These are phyloP conservation scores for Xylariaceae sp. DNA, from an alignment of 2,329 filamentous ascomycete species.

Conservation along the genomic window DNA sequence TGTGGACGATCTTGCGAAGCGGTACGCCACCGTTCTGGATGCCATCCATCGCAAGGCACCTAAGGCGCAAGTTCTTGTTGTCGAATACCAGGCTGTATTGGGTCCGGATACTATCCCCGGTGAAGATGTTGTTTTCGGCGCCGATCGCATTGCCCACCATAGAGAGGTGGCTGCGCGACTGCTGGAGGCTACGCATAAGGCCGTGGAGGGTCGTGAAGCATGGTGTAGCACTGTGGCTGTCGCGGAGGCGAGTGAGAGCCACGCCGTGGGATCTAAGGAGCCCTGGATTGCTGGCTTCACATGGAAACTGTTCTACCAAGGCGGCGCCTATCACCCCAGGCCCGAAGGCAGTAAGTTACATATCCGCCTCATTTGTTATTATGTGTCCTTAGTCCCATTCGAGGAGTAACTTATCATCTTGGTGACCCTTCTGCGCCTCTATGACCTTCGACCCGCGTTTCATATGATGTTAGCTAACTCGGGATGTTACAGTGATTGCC, in stretches of 20 bases:
- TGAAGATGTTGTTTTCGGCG: constrained; percentile 27
- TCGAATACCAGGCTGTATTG: constrained; percentile 35
- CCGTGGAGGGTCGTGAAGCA: constrained; percentile 22
- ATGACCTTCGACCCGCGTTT: background rate
- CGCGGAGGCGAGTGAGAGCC: constrained; percentile 23
- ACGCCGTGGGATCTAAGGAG: constrained; percentile 27
- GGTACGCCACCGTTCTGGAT: constrained; percentile 27
- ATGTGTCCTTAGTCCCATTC: background rate
- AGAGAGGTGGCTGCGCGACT: constrained; percentile 21
- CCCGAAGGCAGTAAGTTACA: constrained; percentile 23
- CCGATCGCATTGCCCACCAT: constrained; percentile 27
- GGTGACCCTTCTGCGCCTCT: background rate
- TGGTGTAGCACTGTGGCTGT: constrained; percentile 30
- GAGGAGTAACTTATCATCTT: background rate
- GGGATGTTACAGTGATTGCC: constrained; percentile 19
- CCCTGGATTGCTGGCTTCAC: constrained; percentile 32
- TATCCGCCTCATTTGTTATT: background rate
- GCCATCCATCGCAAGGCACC: constrained; percentile 36
- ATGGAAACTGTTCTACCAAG: constrained; percentile 24
- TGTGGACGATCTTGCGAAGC: constrained; percentile 22
- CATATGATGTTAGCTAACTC: background rate
- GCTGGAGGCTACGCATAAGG: constrained; percentile 25
- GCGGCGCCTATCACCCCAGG: constrained; percentile 30
- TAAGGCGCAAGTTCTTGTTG: constrained; percentile 38
- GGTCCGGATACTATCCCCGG: constrained; percentile 26